These are phyloP conservation scores for Mallotus nudiflorus DNA, from an alignment of 345 rosid genomes.

Conservation along the genomic window DNA sequence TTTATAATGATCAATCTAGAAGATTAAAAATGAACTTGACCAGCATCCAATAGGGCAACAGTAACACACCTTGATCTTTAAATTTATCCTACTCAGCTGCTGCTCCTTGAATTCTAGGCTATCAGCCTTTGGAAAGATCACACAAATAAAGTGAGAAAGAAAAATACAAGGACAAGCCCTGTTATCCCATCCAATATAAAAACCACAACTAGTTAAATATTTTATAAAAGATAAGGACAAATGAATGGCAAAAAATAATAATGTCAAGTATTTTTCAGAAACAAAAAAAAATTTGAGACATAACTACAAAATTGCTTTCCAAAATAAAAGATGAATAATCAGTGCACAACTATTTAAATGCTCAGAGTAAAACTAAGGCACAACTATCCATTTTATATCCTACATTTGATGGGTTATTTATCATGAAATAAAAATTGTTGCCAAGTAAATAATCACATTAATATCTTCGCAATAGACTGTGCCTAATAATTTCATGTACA, in stretches of 20 bases:
- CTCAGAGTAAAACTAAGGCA: neutral
- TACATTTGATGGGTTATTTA: neutral
- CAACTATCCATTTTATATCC: neutral
- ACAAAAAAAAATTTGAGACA: neutral
- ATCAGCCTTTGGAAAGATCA: slow-evolving; percentile 68
- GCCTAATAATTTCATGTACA: neutral
- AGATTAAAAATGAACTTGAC: slow-evolving; percentile 15
- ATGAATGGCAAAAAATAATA: neutral
- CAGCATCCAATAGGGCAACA: slow-evolving; percentile 1
- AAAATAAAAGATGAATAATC: neutral
- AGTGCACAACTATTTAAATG: neutral
- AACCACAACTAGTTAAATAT: neutral
- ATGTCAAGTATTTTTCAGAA: neutral
- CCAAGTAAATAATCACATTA: neutral
- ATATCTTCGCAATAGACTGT: neutral
- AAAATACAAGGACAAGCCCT: neutral
- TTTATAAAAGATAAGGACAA: neutral
- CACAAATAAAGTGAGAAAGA: neutral
- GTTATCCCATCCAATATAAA: neutral
- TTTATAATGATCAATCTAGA: slow-evolving; percentile 9
- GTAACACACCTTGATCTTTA: slow-evolving; percentile 72
- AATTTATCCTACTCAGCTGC: slow-evolving; percentile 98
- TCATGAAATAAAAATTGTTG: neutral
- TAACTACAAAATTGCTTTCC: neutral
- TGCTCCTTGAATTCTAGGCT: slow-evolving; percentile 86